Evolutionary conservation across 371 early-diverging fungal species (phyloP), one percentile per base, ranked within the genome.

Genomic region (Mucor racemosus): DNA sequence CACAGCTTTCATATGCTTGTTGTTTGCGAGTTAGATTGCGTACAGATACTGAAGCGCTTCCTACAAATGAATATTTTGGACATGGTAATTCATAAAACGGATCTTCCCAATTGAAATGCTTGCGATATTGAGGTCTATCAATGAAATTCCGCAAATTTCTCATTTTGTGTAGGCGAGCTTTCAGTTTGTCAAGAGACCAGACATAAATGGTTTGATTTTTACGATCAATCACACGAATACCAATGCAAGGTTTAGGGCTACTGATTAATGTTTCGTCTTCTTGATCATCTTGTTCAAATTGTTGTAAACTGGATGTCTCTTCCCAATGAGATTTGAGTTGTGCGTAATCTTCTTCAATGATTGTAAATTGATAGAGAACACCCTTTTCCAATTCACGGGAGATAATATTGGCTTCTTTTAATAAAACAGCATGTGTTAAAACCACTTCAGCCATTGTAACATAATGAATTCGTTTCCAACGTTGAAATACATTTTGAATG

Each of bases 361-460:
- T 80, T 5, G 90, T 85, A 66, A 95, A 90, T 71, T 95, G 95
- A 72, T 93, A 96, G 0, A 89, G 72, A 5, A 92, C 92, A 35
- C 90, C 77, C 62, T 92, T 93, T 5, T 80, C 84, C 5, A 95
- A 76, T 64, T 96, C 95, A 14, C 87, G 86, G 62, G 92, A 87
- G 34, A 93, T 93, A 13, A 95, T 84, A 64, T 95, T 96, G 67
- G 94, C 95, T 69, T 95, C 94, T 69, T 95, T 95, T 40, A 96
- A 71, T 54, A 91, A 62, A 3, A 87, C 85, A 0, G 92, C 92
- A 59, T 89, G 84, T 14, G 86, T 87, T 48, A 91, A 68, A 39
- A 94, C 87, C 9, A 78, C 82, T 68, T 92, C 91, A 5, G 93
- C 92, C 75, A 94, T 89, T 21, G 82, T 74, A 26, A 94, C 90